Evolutionary conservation across 1,139 yeast genomes (phyloP), one percentile per base, ranked within the genome.

Genomic region (Zygosaccharomyces sapae): DNA sequence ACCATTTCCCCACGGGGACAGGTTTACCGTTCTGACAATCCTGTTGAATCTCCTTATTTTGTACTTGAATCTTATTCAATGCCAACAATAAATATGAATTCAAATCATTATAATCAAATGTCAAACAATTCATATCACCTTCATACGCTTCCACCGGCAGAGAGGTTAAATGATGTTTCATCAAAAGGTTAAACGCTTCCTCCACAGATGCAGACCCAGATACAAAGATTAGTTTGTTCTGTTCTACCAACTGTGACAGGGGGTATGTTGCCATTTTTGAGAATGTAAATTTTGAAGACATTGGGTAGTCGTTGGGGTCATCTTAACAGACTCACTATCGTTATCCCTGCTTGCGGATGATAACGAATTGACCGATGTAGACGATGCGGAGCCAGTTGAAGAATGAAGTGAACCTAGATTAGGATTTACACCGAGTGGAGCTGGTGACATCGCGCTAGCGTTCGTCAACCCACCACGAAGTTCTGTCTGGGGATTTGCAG

Each of bases 91-190:
- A 70, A 65, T 88, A 89, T 7, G 97, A 83, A 62, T 87, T 89
- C 65, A 92, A 75, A 68, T 92, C 97, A 27, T 94, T 79, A 68
- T 88, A 92, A 67, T 92, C 97, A 67, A 92, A 92, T 0, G 96
- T 85, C 49, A 81, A 70, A 59, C 94, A 85, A 55, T 83, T 78
- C 55, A 81, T 71, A 57, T 79, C 84, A 43, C 74, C 70, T 3
- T 73, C 71, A 40, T 58, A 52, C 61, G 73, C 70, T 63, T 74
- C 75, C 63, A 92, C 95, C 0, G 97, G 97, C 46, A 92, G 72
- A 29, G 94, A 83, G 2, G 97, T 90, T 61, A 92, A 76, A 53
- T 84, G 81, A 66, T 89, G 77, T 34, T 75, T 69, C 41, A 77
- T 75, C 59, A 92, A 74, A 2, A 83, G 81, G 59, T 88, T 89